Base-by-base conservation (phyloP, 2,329 filamentous ascomycete species). In the Acrodontium crateriforme region DNA sequence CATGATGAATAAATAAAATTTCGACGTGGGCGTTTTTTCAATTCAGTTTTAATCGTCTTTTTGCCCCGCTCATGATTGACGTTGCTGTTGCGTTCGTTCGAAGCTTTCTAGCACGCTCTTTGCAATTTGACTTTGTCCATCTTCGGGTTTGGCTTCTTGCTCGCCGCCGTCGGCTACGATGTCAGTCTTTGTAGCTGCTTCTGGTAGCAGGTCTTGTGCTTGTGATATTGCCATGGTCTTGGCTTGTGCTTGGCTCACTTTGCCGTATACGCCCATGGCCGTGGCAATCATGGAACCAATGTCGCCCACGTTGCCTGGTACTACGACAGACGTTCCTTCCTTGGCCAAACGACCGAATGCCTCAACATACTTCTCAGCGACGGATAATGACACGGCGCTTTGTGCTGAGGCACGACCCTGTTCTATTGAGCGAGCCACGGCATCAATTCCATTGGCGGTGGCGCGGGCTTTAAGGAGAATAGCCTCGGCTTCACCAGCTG, bases 311-410 rank as follows among this genome's bases (percentile, higher is more conserved):
- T 98, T 95, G 8, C 89, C 89, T 1, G 89, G 89, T 9, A 98
- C 85, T 12, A 98, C 83, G 16, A 98, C 78, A 4, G 84, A 81
- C 3, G 89, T 98, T 45, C 89, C 83, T 63, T 98, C 85, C 60
- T 87, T 89, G 27, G 89, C 89, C 43, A 98, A 64, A 51, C 85
- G 82, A 42, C 71, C 77, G 49, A 95, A 98, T 3, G 89, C 89
- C 24, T 91, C 87, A 28, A 98, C 89, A 46, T 98, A 98, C 59
- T 94, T 93, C 69, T 98, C 89, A 0, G 89, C 89, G 6, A 98
- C 82, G 9, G 70, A 81, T 37, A 98, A 59, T 47, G 81, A 85
- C 24, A 98, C 69, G 15, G 89, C 89, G 18, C 74, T 72, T 52
- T 89, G 78, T 2, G 89, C 89, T 30, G 75, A 68, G 31, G 72